Conservation (phyloP, 2,329 filamentous ascomycete genomes). For the Leptographium lundbergii region DNA sequence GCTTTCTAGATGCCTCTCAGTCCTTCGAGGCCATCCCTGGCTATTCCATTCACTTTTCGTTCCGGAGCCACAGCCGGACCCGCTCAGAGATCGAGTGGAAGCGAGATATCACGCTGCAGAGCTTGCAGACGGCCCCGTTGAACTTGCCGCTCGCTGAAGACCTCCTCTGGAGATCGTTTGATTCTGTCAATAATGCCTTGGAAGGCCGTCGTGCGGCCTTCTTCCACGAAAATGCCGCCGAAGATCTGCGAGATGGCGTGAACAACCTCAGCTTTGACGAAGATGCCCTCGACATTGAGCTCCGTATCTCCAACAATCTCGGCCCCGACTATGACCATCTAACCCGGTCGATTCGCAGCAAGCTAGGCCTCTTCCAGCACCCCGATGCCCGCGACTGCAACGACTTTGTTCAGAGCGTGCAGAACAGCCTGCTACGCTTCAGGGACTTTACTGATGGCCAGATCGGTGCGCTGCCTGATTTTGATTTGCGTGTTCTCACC, state of each 20-base stretch:
- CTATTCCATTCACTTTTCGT: conserved; percentile 33
- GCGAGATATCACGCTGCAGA: conserved; percentile 29
- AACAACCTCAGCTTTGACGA: conserved; percentile 28
- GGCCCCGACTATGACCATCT: conserved; percentile 34
- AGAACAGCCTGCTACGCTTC: conserved; percentile 22
- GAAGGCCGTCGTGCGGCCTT: conserved; percentile 27
- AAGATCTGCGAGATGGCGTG: conserved; percentile 21
- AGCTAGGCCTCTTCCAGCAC: conserved; percentile 31
- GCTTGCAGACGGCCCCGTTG: conserved; percentile 34
- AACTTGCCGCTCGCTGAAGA: conserved; percentile 32
- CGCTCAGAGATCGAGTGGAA: conserved; percentile 23
- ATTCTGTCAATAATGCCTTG: conserved; percentile 27
- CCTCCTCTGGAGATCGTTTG: conserved; percentile 31
- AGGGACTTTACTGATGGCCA: conserved; percentile 29
- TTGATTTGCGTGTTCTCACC: conserved; percentile 34
- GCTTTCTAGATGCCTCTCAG: conserved; percentile 31
- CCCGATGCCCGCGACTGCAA: conserved; percentile 28
- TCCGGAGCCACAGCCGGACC: conserved; percentile 28
- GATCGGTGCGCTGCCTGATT: conserved; percentile 30
- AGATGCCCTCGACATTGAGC: conserved; percentile 31
- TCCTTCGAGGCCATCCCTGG: conserved; percentile 34
- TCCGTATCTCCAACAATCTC: conserved; percentile 36
- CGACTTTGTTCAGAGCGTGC: conserved; percentile 28
- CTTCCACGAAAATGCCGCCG: conserved; percentile 24
- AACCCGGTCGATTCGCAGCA: conserved; percentile 28